Conservation (phyloP, 2,329 filamentous ascomycete species). For the Magnaporthiopsis incrustans region DNA sequence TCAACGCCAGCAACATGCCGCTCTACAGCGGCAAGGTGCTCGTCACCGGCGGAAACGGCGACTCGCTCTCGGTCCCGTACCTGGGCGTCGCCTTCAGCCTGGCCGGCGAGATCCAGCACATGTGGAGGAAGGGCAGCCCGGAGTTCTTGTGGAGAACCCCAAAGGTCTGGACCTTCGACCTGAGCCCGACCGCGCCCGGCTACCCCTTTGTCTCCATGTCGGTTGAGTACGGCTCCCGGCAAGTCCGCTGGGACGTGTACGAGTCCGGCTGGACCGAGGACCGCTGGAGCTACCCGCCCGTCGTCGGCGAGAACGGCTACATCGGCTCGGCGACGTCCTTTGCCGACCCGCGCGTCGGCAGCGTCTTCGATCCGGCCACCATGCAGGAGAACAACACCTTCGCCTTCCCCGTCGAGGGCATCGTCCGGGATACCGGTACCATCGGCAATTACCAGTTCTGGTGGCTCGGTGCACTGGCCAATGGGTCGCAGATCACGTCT, state of each 20-base stretch:
- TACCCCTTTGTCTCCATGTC: conserved; percentile 20
- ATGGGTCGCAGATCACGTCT: conserved; percentile 25
- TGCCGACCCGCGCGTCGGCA: background rate
- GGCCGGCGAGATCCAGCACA: conserved; percentile 9
- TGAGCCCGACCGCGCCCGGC: conserved; percentile 16
- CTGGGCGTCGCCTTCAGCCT: conserved; percentile 6
- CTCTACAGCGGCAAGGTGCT: conserved; percentile 4
- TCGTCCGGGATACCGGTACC: background rate
- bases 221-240: conserved; percentile 17
- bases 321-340: conserved; percentile 15
- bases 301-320: conserved; percentile 16
- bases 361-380: background rate
- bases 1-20: background rate
- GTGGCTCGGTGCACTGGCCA: conserved; percentile 14
- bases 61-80: conserved; percentile 5
- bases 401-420: background rate
- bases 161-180: conserved; percentile 16
- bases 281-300: conserved; percentile 19
- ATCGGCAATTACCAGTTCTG: conserved; percentile 1
- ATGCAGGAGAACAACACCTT: conserved; percentile 1
- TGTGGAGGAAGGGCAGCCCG: background rate
- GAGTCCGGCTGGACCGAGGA: conserved; percentile 16
- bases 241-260: conserved; percentile 23
- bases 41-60: conserved; percentile 3
- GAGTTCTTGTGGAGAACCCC: background rate